Base-by-base conservation (phyloP, 371 early-diverging fungal species). In the Rhizopus sp. region DNA sequence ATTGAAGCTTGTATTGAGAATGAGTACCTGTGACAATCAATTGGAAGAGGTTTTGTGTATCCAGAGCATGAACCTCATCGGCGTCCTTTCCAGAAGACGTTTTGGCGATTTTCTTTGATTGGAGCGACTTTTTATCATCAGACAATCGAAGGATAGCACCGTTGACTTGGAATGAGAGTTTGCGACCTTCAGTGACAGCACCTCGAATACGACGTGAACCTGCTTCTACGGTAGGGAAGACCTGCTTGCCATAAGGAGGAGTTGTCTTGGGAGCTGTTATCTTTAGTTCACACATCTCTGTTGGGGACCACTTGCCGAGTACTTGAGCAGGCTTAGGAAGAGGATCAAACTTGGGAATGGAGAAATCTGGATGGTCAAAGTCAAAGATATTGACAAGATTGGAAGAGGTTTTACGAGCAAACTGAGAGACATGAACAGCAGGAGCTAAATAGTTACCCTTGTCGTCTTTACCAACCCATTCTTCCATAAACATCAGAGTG, bases 211-310 rank as follows among this genome's bases (percentile, higher is more conserved):
- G 30, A 53, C 60, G 60, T 37, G 57, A 34, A 37, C 68, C 68
- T 15, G 54, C 35, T 45, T 68, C 68, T 7, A 53, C 56, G 15
- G 37, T 29, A 37, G 68, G 68, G 30, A 46, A 63, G 7, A 50
- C 54, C 41, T 68, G 68, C 1, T 68, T 68, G 4, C 68, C 68
- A 29, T 64, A 68, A 7, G 68, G 68, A 50, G 64, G 64, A 5
- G 53, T 47, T 30, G 61, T 54, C 40, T 68, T 68, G 46, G 60
- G 58, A 33, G 53, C 64, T 40, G 54, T 48, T 23, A 64, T 49
- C 15, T 42, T 41, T 8, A 15, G 45, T 51, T 64, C 61, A n/a
- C 68, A 68, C 68, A 67, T 67, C 45, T 63, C 55, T 10, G 68
- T 67, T 9, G 68, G 53, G 44, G 55, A 60, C 65, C 65, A 64